Percentiles rank a stretch among this genome's conserved stretches.
Conservation (phyloP, 164 flowering plant species). For the grape (Vitis vinifera) region ASM3070453v1 NC_081810.1:8805001-8805500, state of each 20-base stretch:
- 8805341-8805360: conserved; percentile 85
- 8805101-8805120: not conserved
- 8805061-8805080: conserved; percentile 50
- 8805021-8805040: conserved; percentile 67
- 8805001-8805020: conserved; percentile 49
- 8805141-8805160: too few species aligned
- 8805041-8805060: conserved; percentile 49
- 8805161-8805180: too few species aligned
- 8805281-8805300: too few species aligned
- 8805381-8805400: conserved; percentile 81
- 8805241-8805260: too few species aligned
- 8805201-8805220: too few species aligned
- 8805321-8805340: not conserved
- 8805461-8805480: conserved; percentile 23
- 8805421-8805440: conserved; percentile 63
- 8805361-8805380: conserved; percentile 93
- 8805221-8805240: too few species aligned
- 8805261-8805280: not conserved
- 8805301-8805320: not conserved
- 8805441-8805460: conserved; percentile 78
- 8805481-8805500: not conserved
- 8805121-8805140: too few species aligned
- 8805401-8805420: conserved; percentile 53
- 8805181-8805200: too few species aligned
- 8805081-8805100: conserved; percentile 70